phyloP scores from a whole-genome alignment of 2,329 filamentous ascomycete genomes.

The Penicillium glabrum region DNA sequence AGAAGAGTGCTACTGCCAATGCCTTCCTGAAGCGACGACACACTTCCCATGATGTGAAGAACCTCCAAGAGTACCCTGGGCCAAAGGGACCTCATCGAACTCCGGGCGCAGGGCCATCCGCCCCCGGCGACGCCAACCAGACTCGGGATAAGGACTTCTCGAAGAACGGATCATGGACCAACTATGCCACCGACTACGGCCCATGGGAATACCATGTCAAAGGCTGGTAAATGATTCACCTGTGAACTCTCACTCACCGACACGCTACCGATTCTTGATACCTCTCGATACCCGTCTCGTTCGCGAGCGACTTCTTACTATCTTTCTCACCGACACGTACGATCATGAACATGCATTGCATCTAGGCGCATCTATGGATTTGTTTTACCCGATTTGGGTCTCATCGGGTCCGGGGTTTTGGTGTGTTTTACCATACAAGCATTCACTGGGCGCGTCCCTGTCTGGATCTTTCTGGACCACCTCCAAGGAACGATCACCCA shows the following conservation, averaged over 20 bases:
- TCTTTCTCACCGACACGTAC: conserved; percentile 30
- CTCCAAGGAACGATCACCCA: conserved; percentile 12
- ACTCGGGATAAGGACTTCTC: conserved; percentile 59
- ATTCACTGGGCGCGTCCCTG: conserved; percentile 32
- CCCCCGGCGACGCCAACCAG: conserved; percentile 23
- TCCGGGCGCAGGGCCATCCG: conserved; percentile 20
- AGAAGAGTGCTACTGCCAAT: conserved; percentile 86
- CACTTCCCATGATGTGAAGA: conserved; percentile 86
- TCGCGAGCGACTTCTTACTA: conserved; percentile 10
- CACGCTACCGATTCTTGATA: conserved; percentile 3
- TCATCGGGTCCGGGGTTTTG: conserved; percentile 14
- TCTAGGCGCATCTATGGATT: conserved; percentile 36
- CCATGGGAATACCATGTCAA: conserved; percentile 82
- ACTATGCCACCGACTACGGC: conserved; percentile 75
- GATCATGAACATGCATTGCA: conserved; percentile 42
- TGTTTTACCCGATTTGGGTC: conserved; percentile 21
- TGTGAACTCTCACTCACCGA: not conserved
- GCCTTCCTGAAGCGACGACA: conserved; percentile 87
- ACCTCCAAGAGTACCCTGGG: conserved; percentile 79
- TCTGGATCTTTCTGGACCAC: conserved; percentile 22
- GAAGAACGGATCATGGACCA: conserved; percentile 76
- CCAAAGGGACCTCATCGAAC: conserved; percentile 54
- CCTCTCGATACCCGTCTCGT: conserved; percentile 3
- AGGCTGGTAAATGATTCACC: conserved; percentile 65
- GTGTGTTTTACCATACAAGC: conserved; percentile 21